These are phyloP conservation scores for Cercis canadensis DNA, from an alignment of 306 rosid genomes.

Conservation along the genomic window DNA sequence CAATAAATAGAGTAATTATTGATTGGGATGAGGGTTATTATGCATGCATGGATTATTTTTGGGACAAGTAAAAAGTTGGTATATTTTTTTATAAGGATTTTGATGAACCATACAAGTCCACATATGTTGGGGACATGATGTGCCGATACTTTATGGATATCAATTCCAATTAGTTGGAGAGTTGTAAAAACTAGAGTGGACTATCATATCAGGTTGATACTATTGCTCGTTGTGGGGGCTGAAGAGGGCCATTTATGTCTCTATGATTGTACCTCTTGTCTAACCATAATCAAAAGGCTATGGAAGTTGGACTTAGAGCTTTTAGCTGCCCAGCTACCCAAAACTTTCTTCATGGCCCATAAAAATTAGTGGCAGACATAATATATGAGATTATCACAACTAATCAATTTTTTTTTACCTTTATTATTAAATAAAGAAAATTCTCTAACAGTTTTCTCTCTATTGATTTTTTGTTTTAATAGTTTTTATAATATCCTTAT, in stretches of 20 bases:
- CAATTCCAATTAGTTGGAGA: constrained; percentile 11
- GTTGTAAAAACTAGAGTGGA: not conserved
- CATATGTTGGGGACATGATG: too few relatives aligned
- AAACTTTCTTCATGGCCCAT: not conserved
- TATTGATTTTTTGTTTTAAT: too few relatives aligned
- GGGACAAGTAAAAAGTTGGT: too few relatives aligned
- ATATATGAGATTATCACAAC: not conserved
- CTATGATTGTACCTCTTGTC: constrained; percentile 14
- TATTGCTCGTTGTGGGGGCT: not conserved
- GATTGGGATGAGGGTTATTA: not conserved
- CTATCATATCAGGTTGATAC: constrained; percentile 1
- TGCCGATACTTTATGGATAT: too few relatives aligned
- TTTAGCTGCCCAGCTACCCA: not conserved
- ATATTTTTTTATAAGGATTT: not conserved
- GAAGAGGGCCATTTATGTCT: constrained; percentile 11
- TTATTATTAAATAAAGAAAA: too few relatives aligned
- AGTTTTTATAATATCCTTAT: too few relatives aligned
- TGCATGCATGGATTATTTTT: constrained; percentile 30
- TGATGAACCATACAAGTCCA: too few relatives aligned
- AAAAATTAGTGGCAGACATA: constrained; percentile 19
- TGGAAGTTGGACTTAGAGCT: not conserved
- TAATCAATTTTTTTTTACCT: too few relatives aligned
- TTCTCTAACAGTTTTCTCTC: too few relatives aligned
- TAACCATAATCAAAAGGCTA: not conserved
- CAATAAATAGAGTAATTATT: too few relatives aligned